These are phyloP conservation scores for Epichloe scottii DNA, from an alignment of 2,329 filamentous ascomycete genomes.

Conservation along the genomic window DNA sequence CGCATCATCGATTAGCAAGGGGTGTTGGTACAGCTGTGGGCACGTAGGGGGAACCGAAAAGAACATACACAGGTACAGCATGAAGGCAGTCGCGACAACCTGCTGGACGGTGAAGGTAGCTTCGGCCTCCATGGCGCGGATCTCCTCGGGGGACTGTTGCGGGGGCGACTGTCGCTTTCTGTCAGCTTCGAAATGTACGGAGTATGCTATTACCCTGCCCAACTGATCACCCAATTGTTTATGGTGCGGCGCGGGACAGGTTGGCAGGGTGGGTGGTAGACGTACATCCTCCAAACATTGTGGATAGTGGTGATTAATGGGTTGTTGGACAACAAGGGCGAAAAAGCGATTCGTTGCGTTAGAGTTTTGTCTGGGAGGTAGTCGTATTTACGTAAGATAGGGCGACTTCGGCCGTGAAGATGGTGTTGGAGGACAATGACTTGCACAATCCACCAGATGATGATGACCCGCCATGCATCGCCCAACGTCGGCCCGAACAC, in stretches of 20 bases:
- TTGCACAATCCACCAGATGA: neutral
- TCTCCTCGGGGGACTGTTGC: constrained; percentile 56
- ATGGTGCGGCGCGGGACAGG: neutral
- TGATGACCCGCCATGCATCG: neutral
- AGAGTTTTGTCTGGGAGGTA: neutral
- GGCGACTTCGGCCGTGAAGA: constrained; percentile 11
- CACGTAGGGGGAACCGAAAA: neutral
- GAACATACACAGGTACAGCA: constrained; percentile 65
- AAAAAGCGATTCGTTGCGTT: neutral
- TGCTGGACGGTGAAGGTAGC: constrained; percentile 55
- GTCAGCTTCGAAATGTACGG: constrained; percentile 14
- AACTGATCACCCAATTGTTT: neutral
- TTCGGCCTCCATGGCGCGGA: constrained; percentile 55
- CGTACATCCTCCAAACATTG: constrained; percentile 29
- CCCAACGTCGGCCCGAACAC: constrained; percentile 10
- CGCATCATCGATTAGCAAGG: neutral
- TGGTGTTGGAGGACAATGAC: neutral
- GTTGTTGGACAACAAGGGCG: neutral
- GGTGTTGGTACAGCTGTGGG: neutral
- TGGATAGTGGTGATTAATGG: neutral
- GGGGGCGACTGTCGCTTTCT: constrained; percentile 42
- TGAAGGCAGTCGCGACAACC: constrained; percentile 50
- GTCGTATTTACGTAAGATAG: constrained; percentile 12
- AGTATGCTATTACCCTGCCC: constrained; percentile 4
- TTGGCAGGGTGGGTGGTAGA: constrained; percentile 7